Base-by-base conservation (phyloP, 2,329 filamentous ascomycete species). In the Diaporthe longicolla region DNA sequence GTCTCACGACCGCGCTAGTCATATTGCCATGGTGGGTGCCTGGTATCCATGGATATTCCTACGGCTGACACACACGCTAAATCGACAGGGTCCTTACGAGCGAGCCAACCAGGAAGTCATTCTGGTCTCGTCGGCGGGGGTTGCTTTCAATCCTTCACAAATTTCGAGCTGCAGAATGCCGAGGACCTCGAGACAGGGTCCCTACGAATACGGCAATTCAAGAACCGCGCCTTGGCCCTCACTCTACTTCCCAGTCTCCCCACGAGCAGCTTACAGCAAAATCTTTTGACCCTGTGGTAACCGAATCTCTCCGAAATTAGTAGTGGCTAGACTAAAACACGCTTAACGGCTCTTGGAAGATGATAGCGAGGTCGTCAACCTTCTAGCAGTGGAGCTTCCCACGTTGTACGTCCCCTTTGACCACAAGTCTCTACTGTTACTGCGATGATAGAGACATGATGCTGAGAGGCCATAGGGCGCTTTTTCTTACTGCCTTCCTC, bases 21-120 rank as follows among this genome's bases (percentile, higher is more conserved):
- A 54, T 29, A 54, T 26, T 15, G 50, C 50, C 29, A 54, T 24
- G 43, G 17, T 45, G 17, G 40, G 43, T 19, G 13, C 5, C 17
- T 10, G 40, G 5, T 54, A 54, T n/a, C n/a, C n/a, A n/a, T n/a
- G n/a, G n/a, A n/a, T n/a, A 58, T 15, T 58, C 32, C 55, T 59
- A 32, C 55, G 19, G 32, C 32, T n/a, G 32, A 24, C 10, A 21
- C 32, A 4, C 13, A 17, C 37, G 45, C 61, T 48, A 66, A 48
- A 50, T 24, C 43, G 43, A 66, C 43, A 66, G 61, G 43, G 43
- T 66, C 43, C 61, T 52, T 66, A 52, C 43, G 61, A 66, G 43
- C 43, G 26, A 35, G 61, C 61, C 61, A 66, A 48, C 29, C 55
- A 24, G 32, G 32, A 3, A 59, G 21, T 11, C 5, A 7, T 59